Evolutionary conservation across 139 green algal genomes (phyloP), one percentile per base, ranked within the genome.

Genomic region (Edaphochlamys debaryana): DNA sequence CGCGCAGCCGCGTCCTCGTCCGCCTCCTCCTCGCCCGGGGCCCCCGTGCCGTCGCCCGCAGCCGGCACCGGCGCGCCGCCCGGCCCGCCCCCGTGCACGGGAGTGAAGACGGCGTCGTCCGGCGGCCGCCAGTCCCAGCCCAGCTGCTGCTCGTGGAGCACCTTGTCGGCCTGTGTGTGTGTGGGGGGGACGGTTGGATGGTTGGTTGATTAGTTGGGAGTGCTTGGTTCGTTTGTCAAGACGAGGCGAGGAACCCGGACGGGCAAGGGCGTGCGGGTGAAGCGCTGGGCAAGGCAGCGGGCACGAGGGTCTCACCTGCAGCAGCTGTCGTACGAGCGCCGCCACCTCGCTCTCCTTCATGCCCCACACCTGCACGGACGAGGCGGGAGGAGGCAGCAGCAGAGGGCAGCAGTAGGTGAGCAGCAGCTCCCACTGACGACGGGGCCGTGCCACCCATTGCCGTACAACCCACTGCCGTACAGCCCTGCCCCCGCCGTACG

Each of bases 71-170:
- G 67, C 25, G 64, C 66, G 56, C 56, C 56, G 56, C 56, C 56
- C 3, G 56, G 9, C 25, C 52, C 52, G 17, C 19, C 23, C 15
- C 76, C 79, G 38, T 85, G 77, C 30, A 86, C 79, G 25, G 87
- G 90, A 29, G 87, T 69, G 73, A 96, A 96, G 23, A 95, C 62
- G 15, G 88, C 74, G 8, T 94, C 92, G 60, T 90, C 85, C n/a
- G 93, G 93, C 30, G 88, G 85, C 9, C 78, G 69, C 95, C 95
- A 98, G 13, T 84, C 69, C 92, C 89, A 92, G 29, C 94, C 95
- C 54, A 98, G 89, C 86, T 96, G 93, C 90, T 97, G 94, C 86
- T 98, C 94, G 85, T 95, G 90, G 30, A 98, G 89, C 25, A 95
- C 86, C 58, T 87, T 84, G 72, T 94, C 91, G 22, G 91, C 60